These are phyloP conservation scores for Choanephora cucurbitarum DNA, from an alignment of 371 early-diverging fungal genomes.

Conservation along the genomic window DNA sequence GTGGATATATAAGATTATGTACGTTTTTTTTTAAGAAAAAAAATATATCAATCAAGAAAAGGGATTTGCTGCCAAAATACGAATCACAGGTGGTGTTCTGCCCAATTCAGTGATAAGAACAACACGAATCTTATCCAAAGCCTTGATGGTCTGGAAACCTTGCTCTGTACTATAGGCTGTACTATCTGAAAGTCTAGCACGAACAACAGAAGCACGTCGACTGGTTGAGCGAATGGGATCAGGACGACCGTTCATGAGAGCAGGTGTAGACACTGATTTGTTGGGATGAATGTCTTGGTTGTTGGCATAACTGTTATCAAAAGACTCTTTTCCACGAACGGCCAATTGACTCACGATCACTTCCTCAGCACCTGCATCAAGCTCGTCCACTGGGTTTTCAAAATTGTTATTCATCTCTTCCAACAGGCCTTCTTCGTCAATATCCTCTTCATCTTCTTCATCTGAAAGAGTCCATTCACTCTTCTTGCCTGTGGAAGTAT, in stretches of 20 bases:
- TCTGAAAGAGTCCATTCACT: constrained; percentile 36
- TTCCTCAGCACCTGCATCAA: not conserved
- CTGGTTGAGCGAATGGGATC: constrained; percentile 27
- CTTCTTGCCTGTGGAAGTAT: constrained; percentile 42
- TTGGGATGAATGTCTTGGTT: constrained; percentile 4
- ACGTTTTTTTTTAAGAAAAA: not conserved
- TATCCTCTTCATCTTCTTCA: constrained; percentile 25
- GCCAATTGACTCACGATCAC: constrained; percentile 14
- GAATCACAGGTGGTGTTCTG: constrained; percentile 71
- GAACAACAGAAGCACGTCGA: constrained; percentile 43
- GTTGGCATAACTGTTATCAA: not conserved
- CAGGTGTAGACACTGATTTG: constrained; percentile 23
- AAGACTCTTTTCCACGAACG: not conserved
- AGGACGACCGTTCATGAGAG: constrained; percentile 19
- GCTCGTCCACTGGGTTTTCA: not conserved
- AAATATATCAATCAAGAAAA: constrained; percentile 32
- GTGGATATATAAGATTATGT: no score
- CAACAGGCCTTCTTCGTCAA: constrained; percentile 10
- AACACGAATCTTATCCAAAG: constrained; percentile 63
- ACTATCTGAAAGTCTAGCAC: constrained; percentile 40
- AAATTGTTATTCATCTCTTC: not conserved
- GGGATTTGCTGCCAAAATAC: constrained; percentile 67
- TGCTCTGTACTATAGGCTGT: constrained; percentile 43
- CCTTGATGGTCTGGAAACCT: constrained; percentile 60
- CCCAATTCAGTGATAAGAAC: constrained; percentile 62